These are phyloP conservation scores for Syncephalastrum racemosum DNA, from an alignment of 371 early-diverging fungal genomes.

Conservation along the genomic window DNA sequence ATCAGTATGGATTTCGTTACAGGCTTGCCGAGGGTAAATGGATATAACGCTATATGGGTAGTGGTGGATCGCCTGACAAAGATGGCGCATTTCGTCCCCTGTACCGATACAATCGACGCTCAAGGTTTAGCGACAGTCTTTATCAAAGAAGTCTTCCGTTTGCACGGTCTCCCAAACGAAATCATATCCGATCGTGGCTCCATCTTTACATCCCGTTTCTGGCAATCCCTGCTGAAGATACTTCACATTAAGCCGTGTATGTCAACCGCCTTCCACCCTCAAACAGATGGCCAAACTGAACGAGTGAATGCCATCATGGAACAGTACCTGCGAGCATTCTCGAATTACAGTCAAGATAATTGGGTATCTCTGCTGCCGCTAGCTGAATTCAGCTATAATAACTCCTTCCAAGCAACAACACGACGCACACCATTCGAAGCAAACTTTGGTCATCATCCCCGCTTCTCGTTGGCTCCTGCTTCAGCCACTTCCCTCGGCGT, in stretches of 20 bases:
- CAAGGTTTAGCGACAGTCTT: conserved; percentile 27
- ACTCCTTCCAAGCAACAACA: conserved; percentile 28
- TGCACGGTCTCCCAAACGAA: conserved; percentile 40
- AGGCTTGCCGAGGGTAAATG: conserved; percentile 32
- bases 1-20: conserved; percentile 54
- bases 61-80: too few species aligned
- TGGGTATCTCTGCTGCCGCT: conserved; percentile 47
- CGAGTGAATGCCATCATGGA: conserved; percentile 48
- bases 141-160: conserved; percentile 26
- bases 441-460: conserved; percentile 30
- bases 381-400: conserved; percentile 57
- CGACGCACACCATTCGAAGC: conserved; percentile 26
- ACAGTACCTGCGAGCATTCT: conserved; percentile 44
- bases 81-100: too few species aligned
- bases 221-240: conserved; percentile 16
- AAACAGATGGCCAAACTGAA: conserved; percentile 61
- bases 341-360: conserved; percentile 41
- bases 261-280: conserved; percentile 47
- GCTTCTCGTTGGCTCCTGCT: conserved; percentile 12
- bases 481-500: conserved; percentile 3
- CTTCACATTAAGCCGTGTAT: conserved; percentile 30
- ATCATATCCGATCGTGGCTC: conserved; percentile 48
- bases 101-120: too few species aligned
- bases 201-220: conserved; percentile 41
- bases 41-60: conserved; percentile 25